These are phyloP conservation scores for Saccharomycopsis phalli DNA, from an alignment of 1,139 yeast species.

Conservation along the genomic window DNA sequence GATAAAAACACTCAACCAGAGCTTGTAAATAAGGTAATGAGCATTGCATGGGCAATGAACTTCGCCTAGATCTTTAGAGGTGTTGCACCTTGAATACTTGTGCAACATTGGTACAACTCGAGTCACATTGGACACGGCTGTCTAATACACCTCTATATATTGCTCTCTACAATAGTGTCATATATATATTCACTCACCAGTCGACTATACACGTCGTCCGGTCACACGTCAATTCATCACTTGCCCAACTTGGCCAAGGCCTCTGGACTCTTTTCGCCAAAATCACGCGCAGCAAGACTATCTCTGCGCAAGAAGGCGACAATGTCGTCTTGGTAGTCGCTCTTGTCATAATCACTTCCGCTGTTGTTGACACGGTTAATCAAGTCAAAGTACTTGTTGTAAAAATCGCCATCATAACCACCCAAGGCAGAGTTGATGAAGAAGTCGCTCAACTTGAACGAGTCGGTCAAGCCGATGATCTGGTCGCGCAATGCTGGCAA, in stretches of 20 bases:
- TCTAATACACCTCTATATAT: too few species aligned
- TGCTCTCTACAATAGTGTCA: background rate
- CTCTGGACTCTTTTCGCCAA: conserved; percentile 37
- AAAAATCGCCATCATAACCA: conserved; percentile 75
- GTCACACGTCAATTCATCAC: too few species aligned
- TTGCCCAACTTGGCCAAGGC: conserved; percentile 32
- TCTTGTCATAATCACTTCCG: conserved; percentile 47
- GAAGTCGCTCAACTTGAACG: conserved; percentile 80
- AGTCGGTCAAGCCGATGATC: conserved; percentile 78
- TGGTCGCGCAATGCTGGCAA: conserved; percentile 52
- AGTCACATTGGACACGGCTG: too few species aligned
- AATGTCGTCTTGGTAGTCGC: conserved; percentile 48
- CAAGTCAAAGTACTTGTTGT: conserved; percentile 59
- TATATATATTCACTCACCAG: background rate
- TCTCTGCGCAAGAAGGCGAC: conserved; percentile 47
- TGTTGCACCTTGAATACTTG: too few species aligned
- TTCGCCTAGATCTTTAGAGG: too few species aligned
- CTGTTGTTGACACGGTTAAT: conserved; percentile 40
- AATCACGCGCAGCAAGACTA: conserved; percentile 39
- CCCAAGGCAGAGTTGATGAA: conserved; percentile 84
- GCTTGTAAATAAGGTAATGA: too few species aligned
- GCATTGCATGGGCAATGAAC: too few species aligned
- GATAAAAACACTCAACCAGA: too few species aligned
- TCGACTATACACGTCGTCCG: background rate
- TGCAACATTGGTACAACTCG: too few species aligned